Evolutionary conservation across 495 filamentous ascomycete species (phyloP), one percentile per base, ranked within the genome.

Genomic region (Parmelia sp.): DNA sequence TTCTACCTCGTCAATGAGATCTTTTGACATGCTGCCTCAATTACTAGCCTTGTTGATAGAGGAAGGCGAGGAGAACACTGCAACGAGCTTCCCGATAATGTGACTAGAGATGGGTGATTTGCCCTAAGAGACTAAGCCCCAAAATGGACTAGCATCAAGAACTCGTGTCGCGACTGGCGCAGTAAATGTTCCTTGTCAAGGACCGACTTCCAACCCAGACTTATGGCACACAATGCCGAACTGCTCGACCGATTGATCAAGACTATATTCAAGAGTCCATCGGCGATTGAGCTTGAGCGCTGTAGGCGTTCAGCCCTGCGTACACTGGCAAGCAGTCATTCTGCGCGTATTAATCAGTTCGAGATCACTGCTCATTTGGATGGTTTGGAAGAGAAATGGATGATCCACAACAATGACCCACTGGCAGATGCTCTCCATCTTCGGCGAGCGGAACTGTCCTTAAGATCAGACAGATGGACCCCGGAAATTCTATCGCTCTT

Each of bases 381-480:
- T 29, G 94, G 94, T 4, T 79, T 96, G 23, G 88, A 91, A 66
- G 94, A 98, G 74, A 93, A 93, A 69, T 96, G 96, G 72, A 82
- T 84, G 45, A 80, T 97, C 57, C 78, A 89, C 37, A 86, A 88
- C 73, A 82, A 86, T 63, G 92, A 96, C 71, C 83, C 86, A 21
- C 74, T 96, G 33, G 91, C 90, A n/a, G 86, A 91, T 66, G 90
- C 89, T 11, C 79, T 97, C 17, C 75, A 80, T 27, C 71, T 73
- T 27, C 86, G 91, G 29, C 74, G 92, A 31, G 75, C 80, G 15
- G 83, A 86, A 63, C 73, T 95, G 23, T 72, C 84, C 19, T 70
- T 66, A 27, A 71, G 76, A 33, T 76, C 76, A 14, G 76, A 76
- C 60, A 82, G 85, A 74, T 90, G 80, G 83, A 80, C 82, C 1